Evolutionary conservation across 73 alveolate species (phyloP), one percentile per base, ranked within the genome.

Genomic region (Paramecium sonneborni): DNA sequence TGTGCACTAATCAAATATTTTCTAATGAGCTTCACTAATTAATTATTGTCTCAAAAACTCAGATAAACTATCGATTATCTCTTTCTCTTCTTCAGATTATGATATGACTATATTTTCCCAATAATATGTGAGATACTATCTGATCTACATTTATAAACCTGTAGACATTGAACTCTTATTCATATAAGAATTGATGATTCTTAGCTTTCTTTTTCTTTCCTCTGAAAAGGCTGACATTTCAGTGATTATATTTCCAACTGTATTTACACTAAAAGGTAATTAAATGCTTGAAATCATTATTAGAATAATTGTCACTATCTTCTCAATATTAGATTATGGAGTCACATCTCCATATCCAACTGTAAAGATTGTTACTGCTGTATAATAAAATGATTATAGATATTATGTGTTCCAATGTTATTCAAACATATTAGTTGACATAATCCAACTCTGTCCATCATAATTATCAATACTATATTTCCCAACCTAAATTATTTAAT

Each of bases 221-320:
- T 94, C 58, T 1, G 58, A 92, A 58, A 92, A 90, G 6, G 94
- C 93, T 35, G 93, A 89, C 9, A 92, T 92, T 82, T 95, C 90
- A 57, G 82, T 76, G 11, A 95, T 57, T 12, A 95, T 69, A 48
- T 93, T 85, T 18, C 97, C 97, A 0, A 95, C 93, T 0, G 93
- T 58, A 32, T 97, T 97, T 6, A 96, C 97, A 56, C 94, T 92
- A 62, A 92, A 96, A 39, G 99, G 98, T 26, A 96, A 94, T 14
- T 93, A 67, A 14, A 95, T 97, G 76, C 99, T 94, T 6, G 99
- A 97, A 9, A 94, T 67, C 86, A 95, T 87, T 96, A 96, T 95
- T 5, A 94, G 67, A 12, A 95, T 26, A 72, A 95, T 86, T 1
- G 93, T 85, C 79, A 85, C 85, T 4, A 95, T 35, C 11, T 93